Conservation (phyloP, 139 green algal species). For the Chlorella sp. region DNA sequence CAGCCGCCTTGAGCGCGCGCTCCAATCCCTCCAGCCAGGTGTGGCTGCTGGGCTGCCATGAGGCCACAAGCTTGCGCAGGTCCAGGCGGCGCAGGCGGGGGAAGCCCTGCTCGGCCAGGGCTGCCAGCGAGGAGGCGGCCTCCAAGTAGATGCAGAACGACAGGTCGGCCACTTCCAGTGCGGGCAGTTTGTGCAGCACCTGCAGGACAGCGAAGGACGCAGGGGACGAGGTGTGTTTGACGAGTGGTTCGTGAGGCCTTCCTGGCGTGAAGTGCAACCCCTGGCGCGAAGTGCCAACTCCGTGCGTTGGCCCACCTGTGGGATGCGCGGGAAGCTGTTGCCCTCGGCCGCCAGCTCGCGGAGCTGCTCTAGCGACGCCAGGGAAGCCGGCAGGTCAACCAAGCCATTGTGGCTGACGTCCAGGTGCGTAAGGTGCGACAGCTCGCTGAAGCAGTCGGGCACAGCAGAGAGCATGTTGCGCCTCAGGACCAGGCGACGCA, state of each 20-base stretch:
- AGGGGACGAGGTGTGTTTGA: too few relatives aligned
- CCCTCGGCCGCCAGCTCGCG: slow-evolving; percentile 26
- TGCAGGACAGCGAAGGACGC: not conserved
- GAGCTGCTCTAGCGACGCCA: not conserved
- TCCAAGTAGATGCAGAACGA: slow-evolving; percentile 35
- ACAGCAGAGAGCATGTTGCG: slow-evolving; percentile 11
- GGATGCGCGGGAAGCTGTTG: slow-evolving; percentile 31
- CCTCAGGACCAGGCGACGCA: slow-evolving; percentile 16
- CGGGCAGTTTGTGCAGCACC: slow-evolving; percentile 18
- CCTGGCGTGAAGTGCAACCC: too few relatives aligned
- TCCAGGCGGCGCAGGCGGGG: slow-evolving; percentile 3
- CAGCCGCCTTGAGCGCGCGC: too few relatives aligned
- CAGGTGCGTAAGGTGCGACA: slow-evolving; percentile 10
- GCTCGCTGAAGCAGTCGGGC: not conserved
- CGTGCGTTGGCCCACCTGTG: not conserved
- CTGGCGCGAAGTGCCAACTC: not conserved
- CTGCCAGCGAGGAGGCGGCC: not conserved
- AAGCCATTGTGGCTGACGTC: slow-evolving; percentile 25
- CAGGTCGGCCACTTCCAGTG: slow-evolving; percentile 23
- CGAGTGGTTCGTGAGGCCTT: too few relatives aligned
- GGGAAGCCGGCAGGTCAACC: slow-evolving; percentile 15
- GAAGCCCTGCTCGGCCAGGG: not conserved
- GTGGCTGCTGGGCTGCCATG: too few relatives aligned
- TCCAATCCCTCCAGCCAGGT: too few relatives aligned
- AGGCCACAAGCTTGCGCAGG: too few relatives aligned